Evolutionary conservation across 495 filamentous ascomycete genomes (phyloP), one percentile per base, ranked within the genome.

Genomic region (Glarea lozoyensis): DNA sequence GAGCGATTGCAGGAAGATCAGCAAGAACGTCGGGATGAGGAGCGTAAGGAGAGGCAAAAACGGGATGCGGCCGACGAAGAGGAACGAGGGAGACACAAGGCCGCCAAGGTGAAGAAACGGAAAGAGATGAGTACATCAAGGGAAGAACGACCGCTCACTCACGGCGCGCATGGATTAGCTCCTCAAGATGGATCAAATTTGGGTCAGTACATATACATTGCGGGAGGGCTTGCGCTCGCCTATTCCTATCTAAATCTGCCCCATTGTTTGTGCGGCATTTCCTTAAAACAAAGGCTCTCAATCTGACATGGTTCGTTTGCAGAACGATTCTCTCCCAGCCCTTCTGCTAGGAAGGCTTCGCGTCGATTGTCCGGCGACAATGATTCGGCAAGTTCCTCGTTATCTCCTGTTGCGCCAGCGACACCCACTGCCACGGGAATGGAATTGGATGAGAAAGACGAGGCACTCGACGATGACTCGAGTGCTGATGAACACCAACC

Each of bases 401-500:
- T 73, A 24, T 81, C 71, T 29, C 70, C 69, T n/a, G 63, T 72
- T 15, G 65, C 53, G 15, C 22, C 38, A 17, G 43, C 47, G 3
- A 47, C 59, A 32, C 46, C 58, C 12, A 30, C 46, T 30, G 59
- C 60, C 33, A 51, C 53, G 30, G 65, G 65, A 22, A 72, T 72
- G 63, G 67, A 69, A 24, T 61, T 68, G 22, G 67, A 72, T 46
- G 64, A 68, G 43, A 70, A 76, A 53, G 70, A 73, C 36, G 63
- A 66, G 17, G 70, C 60, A 60, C 67, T 57, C 60, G 73, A 45
- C 58, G 75, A 60, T 57, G 78, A 80, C 35, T 78, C 73, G 17
- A 78, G 75, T 45, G 78, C 78, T 1, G 72, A 74, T 30, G 72
- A 69, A 62, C 81, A 86, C 54, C 89, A 88, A 59, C 84, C 82